Conservation (phyloP, 306 rosid genomes). For the Abrus precatorius region DNA sequence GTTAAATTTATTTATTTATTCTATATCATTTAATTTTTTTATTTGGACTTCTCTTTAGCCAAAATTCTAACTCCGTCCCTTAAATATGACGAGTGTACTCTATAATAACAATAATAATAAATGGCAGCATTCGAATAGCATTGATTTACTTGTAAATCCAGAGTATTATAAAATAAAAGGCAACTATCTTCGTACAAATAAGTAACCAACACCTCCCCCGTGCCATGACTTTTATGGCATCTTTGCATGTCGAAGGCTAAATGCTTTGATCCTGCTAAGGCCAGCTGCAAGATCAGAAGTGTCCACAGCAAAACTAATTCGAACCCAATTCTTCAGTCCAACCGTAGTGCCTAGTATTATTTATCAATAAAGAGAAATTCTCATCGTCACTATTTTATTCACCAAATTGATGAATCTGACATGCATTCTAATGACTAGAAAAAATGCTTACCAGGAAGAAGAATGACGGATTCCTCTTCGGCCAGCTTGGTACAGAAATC, state of each 20-base stretch:
- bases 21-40: no score
- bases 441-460: conserved; percentile 66
- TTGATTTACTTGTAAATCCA: no score
- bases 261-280: conserved; percentile 64
- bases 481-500: conserved; percentile 71
- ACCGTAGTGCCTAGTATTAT: conserved; percentile 62
- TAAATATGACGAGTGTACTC: no score
- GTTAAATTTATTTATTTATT: no score
- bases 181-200: no score
- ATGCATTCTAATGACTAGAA: conserved; percentile 26
- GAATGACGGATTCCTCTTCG: conserved; percentile 68
- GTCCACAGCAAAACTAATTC: conserved; percentile 59
- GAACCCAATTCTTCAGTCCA: conserved; percentile 71
- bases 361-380: conserved; percentile 23
- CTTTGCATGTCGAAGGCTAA: conserved; percentile 56
- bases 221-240: conserved; percentile 24
- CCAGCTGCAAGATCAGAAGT: conserved; percentile 59
- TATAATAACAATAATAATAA: no score
- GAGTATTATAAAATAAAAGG: no score
- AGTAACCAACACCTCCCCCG: background rate
- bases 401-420: background rate
- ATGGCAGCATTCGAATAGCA: no score
- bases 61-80: no score
- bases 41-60: no score
- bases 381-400: conserved; percentile 1